phyloP scores from a whole-genome alignment of 2,329 filamentous ascomycete genomes.

The Aspergillus sp. region DNA sequence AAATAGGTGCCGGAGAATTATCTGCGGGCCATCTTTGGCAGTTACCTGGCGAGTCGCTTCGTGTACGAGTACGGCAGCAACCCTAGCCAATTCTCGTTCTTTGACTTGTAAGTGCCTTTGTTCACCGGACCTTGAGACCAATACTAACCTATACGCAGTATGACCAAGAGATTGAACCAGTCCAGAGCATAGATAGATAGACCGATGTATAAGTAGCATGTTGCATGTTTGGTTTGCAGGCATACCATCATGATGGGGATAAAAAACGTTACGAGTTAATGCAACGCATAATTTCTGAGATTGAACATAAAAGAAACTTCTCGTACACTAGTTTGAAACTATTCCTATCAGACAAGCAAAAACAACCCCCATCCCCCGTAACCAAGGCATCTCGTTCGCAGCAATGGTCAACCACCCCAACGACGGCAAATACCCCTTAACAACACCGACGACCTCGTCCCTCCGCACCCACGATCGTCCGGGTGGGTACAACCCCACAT shows the following conservation, averaged over 20 bases:
- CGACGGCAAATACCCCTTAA: conserved; percentile 2
- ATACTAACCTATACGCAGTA: conserved; percentile 19
- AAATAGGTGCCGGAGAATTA: conserved; percentile 76
- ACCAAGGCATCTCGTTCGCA: not conserved
- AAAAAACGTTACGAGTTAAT: not conserved
- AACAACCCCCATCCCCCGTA: not conserved
- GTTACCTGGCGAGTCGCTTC: conserved; percentile 88
- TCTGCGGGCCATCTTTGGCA: conserved; percentile 90
- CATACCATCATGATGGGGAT: not conserved
- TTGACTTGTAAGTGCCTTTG: conserved; percentile 72
- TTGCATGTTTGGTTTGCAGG: not conserved
- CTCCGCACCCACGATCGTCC: conserved; percentile 2
- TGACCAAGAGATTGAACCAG: conserved; percentile 32
- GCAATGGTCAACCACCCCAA: conserved; percentile 2
- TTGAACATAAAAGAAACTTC: too few species aligned
- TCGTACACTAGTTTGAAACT: not conserved
- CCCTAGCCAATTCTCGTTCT: conserved; percentile 96
- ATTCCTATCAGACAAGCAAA: not conserved
- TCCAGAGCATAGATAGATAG: conserved; percentile 20
- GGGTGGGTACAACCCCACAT: conserved; percentile 2
- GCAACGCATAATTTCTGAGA: too few species aligned
- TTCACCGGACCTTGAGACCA: not conserved
- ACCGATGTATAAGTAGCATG: conserved; percentile 1
- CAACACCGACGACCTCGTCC: conserved; percentile 3
- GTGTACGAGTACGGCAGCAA: conserved; percentile 91